Base-by-base conservation (phyloP, 805 yeast genomes). In the Lachancea fermentati region DNA sequence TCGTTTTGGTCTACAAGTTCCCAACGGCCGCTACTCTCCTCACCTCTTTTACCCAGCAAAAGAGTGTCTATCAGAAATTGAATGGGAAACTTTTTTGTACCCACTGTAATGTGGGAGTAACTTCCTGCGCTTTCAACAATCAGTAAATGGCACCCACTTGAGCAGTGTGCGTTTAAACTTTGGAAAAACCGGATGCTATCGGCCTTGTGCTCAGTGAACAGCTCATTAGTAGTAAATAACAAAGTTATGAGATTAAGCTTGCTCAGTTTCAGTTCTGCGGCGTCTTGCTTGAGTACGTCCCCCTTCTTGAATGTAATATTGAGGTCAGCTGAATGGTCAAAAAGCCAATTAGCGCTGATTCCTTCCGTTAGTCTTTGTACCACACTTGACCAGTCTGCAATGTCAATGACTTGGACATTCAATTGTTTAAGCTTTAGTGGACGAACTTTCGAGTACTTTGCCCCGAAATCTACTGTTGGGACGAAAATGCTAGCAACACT, bases 101-200 rank as follows among this genome's bases (percentile, higher is more conserved):
- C 95, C 32, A 87, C 72, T 2, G 77, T 71, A 29, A 87, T 83
- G 51, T 85, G 81, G 1, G 95, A 85, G 60, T 80, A 87, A 7
- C 94, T 83, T 0, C 96, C 96, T 0, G 96, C 96, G 63, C 93
- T 81, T 54, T 87, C 96, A 2, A 85, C 76, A 17, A 87, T 76
- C 33, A 88, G 66, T 26, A 87, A 60, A 19, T 73, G 59, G 12
- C 85, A 63, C 0, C 89, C 93, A 1, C 58, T 41, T 26, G 61
- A 55, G 59, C 94, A 85, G 5, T 55, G 31, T 4, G 54, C 47
- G 39, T 75, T 71, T 43, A 87, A 59, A 8, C 62, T 55, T 44
- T 79, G 78, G 39, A 87, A 65, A 37, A 83, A 67, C 39, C 70
- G 64, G 29, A 85, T 72, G 4, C 94, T 73, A 32, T 70, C 75